Conservation (phyloP, 2,329 filamentous ascomycete genomes). For the Whalleya microplaca region DNA sequence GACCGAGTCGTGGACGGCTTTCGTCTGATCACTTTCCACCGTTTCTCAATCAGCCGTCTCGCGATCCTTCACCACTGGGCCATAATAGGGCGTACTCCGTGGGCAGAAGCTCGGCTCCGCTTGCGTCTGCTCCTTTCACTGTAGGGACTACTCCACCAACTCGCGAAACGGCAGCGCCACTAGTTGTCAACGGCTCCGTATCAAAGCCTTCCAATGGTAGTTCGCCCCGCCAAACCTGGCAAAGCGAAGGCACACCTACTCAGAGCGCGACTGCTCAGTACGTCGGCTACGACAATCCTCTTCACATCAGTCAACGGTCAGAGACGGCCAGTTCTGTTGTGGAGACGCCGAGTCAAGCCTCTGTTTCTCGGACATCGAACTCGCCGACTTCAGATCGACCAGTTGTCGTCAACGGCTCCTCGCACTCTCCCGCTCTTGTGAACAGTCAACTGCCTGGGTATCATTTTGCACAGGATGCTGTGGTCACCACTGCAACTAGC, state of each 20-base stretch:
- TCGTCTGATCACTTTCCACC: constrained; percentile 60
- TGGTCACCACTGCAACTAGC: constrained; percentile 29
- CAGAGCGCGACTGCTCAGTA: constrained; percentile 36
- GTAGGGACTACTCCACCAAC: constrained; percentile 37
- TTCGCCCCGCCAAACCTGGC: constrained; percentile 34
- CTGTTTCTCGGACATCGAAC: constrained; percentile 28
- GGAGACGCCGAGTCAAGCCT: constrained; percentile 27
- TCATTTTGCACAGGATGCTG: constrained; percentile 37
- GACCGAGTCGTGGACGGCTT: constrained; percentile 47
- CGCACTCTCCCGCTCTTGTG: constrained; percentile 12
- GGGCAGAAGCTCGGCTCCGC: constrained; percentile 44
- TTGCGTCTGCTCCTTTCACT: constrained; percentile 45
- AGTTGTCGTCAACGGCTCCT: constrained; percentile 49
- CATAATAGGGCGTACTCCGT: constrained; percentile 51
- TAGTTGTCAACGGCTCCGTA: constrained; percentile 49
- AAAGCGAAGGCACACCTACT: constrained; percentile 31
- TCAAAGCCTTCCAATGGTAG: constrained; percentile 34
- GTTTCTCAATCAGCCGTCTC: constrained; percentile 56
- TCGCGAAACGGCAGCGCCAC: constrained; percentile 39
- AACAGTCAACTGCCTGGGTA: constrained; percentile 17
- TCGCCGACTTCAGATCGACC: constrained; percentile 46
- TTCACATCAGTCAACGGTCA: constrained; percentile 42
- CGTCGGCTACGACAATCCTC: constrained; percentile 40
- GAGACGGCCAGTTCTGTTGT: constrained; percentile 29
- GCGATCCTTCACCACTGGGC: constrained; percentile 60